These are phyloP conservation scores for Colletotrichum endophyticum DNA, from an alignment of 2,329 filamentous ascomycete species.

Conservation along the genomic window DNA sequence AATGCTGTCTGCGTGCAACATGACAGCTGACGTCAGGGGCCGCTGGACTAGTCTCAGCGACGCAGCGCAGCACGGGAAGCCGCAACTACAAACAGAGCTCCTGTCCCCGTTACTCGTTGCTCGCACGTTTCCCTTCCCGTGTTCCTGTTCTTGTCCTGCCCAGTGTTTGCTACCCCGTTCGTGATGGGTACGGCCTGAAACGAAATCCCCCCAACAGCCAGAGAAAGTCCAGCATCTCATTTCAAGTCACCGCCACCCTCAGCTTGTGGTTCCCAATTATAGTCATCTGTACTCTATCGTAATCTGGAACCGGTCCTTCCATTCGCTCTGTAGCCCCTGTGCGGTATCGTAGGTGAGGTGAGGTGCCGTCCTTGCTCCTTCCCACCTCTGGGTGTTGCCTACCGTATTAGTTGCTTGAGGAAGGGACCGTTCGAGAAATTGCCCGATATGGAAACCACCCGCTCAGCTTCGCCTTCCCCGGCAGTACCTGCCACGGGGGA, in stretches of 20 bases:
- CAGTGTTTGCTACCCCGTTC: conserved; percentile 1
- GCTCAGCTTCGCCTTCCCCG: neutral
- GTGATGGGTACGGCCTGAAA: neutral
- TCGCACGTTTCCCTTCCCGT: neutral
- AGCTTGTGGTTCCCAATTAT: neutral
- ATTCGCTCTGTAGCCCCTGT: neutral
- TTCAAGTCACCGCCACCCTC: neutral
- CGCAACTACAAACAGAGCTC: conserved; percentile 18
- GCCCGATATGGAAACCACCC: conserved; percentile 14
- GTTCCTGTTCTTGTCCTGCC: neutral
- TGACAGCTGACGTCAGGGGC: conserved; percentile 15
- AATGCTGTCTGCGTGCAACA: neutral
- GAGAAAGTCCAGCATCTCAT: neutral
- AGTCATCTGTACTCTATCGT: neutral
- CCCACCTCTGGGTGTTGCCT: neutral
- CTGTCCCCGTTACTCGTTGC: neutral
- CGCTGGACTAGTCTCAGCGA: neutral
- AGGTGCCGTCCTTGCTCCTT: neutral
- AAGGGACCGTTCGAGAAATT: neutral
- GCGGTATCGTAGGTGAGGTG: neutral
- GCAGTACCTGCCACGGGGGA: conserved; percentile 6
- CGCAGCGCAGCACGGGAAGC: neutral
- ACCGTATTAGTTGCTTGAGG: neutral
- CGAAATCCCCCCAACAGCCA: neutral
- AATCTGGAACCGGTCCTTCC: neutral